Conservation (phyloP, 73 alveolate species). For the Symbiodinium pilosum region DNA sequence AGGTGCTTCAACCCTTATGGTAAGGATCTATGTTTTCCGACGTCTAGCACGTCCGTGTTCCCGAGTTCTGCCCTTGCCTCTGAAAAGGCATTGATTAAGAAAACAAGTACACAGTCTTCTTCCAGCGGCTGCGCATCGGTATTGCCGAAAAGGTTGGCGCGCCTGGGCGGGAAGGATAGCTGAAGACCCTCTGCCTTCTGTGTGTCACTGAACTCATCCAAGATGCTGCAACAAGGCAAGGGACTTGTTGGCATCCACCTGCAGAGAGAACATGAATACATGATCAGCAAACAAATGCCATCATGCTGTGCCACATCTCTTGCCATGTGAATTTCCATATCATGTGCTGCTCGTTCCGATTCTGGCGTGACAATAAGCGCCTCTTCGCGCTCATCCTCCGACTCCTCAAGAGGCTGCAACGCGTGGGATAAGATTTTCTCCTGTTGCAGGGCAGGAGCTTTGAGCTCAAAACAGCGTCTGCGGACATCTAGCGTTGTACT, state of each 20-base stretch:
- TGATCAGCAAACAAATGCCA: too few species aligned
- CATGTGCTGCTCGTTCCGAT: background rate
- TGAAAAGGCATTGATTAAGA: background rate
- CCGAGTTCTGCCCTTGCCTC: too few species aligned
- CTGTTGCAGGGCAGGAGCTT: slow-evolving; percentile 19
- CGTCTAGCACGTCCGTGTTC: too few species aligned
- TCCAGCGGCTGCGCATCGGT: slow-evolving; percentile 61
- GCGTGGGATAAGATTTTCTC: slow-evolving; percentile 46
- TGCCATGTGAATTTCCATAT: too few species aligned
- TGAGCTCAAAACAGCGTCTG: background rate
- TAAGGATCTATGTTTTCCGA: too few species aligned
- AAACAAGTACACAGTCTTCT: background rate
- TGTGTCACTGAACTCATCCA: background rate
- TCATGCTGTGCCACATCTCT: too few species aligned
- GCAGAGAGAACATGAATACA: too few species aligned
- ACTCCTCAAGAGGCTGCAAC: slow-evolving; percentile 56
- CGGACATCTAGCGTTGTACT: too few species aligned
- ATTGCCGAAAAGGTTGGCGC: slow-evolving; percentile 60
- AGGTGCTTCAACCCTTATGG: too few species aligned
- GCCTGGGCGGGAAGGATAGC: slow-evolving; percentile 6
- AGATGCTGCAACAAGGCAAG: slow-evolving; percentile 46
- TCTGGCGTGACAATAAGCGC: too few species aligned
- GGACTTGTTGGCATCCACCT: slow-evolving; percentile 38
- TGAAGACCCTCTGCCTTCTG: too few species aligned
- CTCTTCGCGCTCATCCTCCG: slow-evolving; percentile 41